A percentile compares a stretch with the other conserved stretches of the same genome.
Evolutionary conservation across 1,284 basidiomycete genomes (phyloP).

Genomic region (Phenoliferia sp.): DNA sequence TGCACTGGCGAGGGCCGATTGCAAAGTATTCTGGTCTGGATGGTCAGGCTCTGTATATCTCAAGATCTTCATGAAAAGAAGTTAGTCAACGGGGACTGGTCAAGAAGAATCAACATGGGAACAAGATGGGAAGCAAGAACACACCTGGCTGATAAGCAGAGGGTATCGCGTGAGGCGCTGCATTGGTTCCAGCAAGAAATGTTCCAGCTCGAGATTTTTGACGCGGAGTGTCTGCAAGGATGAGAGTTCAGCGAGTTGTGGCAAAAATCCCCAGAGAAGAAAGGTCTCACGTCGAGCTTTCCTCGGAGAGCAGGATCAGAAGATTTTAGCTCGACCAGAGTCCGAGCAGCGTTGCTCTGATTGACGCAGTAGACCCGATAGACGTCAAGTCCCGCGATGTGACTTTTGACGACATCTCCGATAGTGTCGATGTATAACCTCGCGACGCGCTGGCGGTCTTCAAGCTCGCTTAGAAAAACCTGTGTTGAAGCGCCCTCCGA

Average conservation of each 20-base stretch:
- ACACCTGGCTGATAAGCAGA: constrained; percentile 70
- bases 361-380: constrained; percentile 86
- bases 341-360: constrained; percentile 69
- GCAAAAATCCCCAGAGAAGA: neutral
- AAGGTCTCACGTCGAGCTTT: constrained; percentile 58
- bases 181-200: constrained; percentile 89
- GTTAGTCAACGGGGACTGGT: no score
- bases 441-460: constrained; percentile 83
- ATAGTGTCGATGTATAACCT: constrained; percentile 83
- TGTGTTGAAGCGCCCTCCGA: constrained; percentile 36
- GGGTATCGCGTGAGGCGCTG: constrained; percentile 92
- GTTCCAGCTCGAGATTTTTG: constrained; percentile 76
- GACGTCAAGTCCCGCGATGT: constrained; percentile 61
- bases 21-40: constrained; percentile 54
- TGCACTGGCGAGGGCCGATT: constrained; percentile 57
- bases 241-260: no score
- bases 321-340: constrained; percentile 68
- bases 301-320: constrained; percentile 60
- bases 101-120: neutral
- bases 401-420: constrained; percentile 72
- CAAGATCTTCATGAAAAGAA: no score
- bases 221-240: constrained; percentile 58
- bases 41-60: constrained; percentile 65
- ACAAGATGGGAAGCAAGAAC: constrained; percentile 11
- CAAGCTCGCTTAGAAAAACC: constrained; percentile 76